Evolutionary conservation across 148 eudicot species (phyloP).

Genomic region (Simmondsia chinensis): DNA sequence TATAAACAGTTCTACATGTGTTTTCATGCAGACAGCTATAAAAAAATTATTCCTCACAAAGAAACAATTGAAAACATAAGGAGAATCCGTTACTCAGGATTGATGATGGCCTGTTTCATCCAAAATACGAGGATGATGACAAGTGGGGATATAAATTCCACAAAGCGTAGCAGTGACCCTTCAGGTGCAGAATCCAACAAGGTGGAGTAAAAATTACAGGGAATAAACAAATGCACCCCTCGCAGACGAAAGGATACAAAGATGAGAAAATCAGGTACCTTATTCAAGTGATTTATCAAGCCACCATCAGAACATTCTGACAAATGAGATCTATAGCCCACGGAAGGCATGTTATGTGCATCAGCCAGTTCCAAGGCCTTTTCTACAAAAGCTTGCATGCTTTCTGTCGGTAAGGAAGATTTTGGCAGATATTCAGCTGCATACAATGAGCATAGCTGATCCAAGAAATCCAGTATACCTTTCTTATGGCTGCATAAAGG

Average conservation of each 20-base stretch:
- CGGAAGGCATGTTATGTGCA: slow-evolving; percentile 46
- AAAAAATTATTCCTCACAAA: too few relatives aligned
- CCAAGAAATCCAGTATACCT: slow-evolving; percentile 63
- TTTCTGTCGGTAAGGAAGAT: slow-evolving; percentile 32
- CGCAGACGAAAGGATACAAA: slow-evolving; percentile 1
- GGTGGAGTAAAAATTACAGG: too few relatives aligned
- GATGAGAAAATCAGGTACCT: slow-evolving; percentile 31
- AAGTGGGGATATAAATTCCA: too few relatives aligned
- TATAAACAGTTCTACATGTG: too few relatives aligned
- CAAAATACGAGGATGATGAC: too few relatives aligned
- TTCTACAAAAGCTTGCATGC: slow-evolving; percentile 39
- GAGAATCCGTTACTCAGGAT: too few relatives aligned
- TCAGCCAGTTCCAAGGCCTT: slow-evolving; percentile 56
- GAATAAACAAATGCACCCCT: too few relatives aligned
- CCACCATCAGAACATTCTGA: slow-evolving; percentile 41
- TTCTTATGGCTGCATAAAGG: slow-evolving; percentile 68
- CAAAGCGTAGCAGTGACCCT: too few relatives aligned
- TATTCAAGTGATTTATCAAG: slow-evolving; percentile 41
- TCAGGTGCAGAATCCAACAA: too few relatives aligned
- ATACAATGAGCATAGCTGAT: slow-evolving; percentile 62
- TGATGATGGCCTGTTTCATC: too few relatives aligned
- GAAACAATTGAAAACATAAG: too few relatives aligned
- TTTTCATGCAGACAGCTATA: too few relatives aligned
- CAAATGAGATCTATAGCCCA: slow-evolving; percentile 35
- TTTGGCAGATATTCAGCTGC: slow-evolving; percentile 33